Base-by-base conservation (phyloP, 257 asterid genomes). In the Haberlea rhodopensis region DNA sequence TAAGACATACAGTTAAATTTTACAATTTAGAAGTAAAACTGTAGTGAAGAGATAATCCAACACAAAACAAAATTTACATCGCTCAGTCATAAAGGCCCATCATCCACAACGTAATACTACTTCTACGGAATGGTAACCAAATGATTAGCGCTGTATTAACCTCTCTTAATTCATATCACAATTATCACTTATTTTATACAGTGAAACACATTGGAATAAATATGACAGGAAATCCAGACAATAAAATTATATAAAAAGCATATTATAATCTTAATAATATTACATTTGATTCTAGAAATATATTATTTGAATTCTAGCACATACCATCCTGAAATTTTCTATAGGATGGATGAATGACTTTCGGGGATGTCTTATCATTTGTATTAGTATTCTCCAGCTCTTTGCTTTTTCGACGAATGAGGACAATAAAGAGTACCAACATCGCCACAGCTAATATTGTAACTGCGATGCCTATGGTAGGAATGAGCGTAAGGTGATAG, bases 281-380 rank as follows among this genome's bases (percentile, higher is more conserved):
- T 5, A 19, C 16, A 22, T 37, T 37, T 37, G n/a, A 37, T 37
- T 11, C 46, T 37, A 37, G n/a, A 37, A n/a, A 9, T 9, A 9
- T 9, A 37, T 37, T 1, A 4, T 37, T 15, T 3, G 19, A 40
- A 5, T 40, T 37, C 5, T 37, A 15, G 4, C 19, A 65, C 45
- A 4, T 75, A 94, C 97, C 97, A 67, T 90, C 96, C 67, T 76
- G 95, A 72, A 79, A 66, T 69, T 79, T 87, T 75, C 76, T 81
- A 5, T 92, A 45, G n/a, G 87, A 69, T 57, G 70, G 80, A 71
- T 75, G 70, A 67, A 77, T 69, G 63, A 80, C 70, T 76, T 81
- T 87, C 10, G 84, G 70, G 37, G 80, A 60, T 16, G 66, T 62
- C 68, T 75, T 79, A 15, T 84, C 73, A 71, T 63, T 62, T 29